These are phyloP conservation scores for Scortechinia acanthostroma DNA, from an alignment of 2,329 filamentous ascomycete species.

Conservation along the genomic window DNA sequence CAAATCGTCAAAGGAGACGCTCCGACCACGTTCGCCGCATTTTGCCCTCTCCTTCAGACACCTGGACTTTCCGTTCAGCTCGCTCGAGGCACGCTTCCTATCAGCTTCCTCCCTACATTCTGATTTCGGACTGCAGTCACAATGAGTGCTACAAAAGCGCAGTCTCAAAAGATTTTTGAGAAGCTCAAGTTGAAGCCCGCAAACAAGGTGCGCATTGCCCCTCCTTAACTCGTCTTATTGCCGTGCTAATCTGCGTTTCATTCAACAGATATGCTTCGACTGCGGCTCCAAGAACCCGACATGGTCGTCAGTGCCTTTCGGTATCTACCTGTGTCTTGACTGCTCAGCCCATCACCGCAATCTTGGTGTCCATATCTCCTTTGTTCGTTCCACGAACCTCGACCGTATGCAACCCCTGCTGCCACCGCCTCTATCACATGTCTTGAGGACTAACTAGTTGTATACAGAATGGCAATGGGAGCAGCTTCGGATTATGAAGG, in stretches of 20 bases:
- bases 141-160: slow-evolving; percentile 71
- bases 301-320: slow-evolving; percentile 94
- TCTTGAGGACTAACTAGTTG: neutral
- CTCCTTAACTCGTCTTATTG: slow-evolving; percentile 6
- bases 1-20: too few species aligned
- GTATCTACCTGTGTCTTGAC: slow-evolving; percentile 95
- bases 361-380: slow-evolving; percentile 96
- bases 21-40: slow-evolving; percentile 2
- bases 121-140: slow-evolving; percentile 17
- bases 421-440: neutral
- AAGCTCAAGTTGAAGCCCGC: slow-evolving; percentile 90
- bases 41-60: neutral
- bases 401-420: slow-evolving; percentile 65
- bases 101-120: neutral
- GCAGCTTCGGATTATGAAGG: slow-evolving; percentile 93
- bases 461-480: slow-evolving; percentile 91
- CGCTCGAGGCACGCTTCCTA: neutral
- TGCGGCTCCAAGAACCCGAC: slow-evolving; percentile 96
- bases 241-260: slow-evolving; percentile 6
- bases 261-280: slow-evolving; percentile 83
- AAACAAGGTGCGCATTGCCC: slow-evolving; percentile 66
- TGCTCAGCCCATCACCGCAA: slow-evolving; percentile 96
- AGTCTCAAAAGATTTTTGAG: slow-evolving; percentile 96
- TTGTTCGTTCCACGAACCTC: slow-evolving; percentile 95
- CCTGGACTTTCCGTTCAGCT: neutral